Evolutionary conservation across 2,329 filamentous ascomycete species (phyloP).

Genomic region (Fusarium domesticum): DNA sequence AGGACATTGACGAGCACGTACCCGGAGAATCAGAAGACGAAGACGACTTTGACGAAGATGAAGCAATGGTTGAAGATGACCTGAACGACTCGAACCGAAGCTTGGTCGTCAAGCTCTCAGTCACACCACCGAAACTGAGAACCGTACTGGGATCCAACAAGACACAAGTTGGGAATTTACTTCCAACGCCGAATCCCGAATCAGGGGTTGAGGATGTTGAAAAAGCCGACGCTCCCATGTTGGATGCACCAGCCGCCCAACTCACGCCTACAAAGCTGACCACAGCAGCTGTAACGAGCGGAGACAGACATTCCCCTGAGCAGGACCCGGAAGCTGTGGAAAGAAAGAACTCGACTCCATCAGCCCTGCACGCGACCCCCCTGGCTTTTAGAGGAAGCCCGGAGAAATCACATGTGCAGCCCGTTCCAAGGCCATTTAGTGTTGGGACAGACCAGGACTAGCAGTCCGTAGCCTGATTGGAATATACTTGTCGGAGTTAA

Average conservation of each 20-base stretch:
- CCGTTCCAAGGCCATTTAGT: conserved; percentile 31
- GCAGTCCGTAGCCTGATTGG: conserved; percentile 10
- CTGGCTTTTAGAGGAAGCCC: conserved; percentile 61
- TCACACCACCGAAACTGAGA: conserved; percentile 43
- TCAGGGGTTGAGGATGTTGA: conserved; percentile 14
- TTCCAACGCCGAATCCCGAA: conserved; percentile 22
- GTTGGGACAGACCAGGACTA: conserved; percentile 32
- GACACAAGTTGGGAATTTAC: conserved; percentile 21
- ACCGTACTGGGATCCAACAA: conserved; percentile 28
- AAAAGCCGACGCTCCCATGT: conserved; percentile 20
- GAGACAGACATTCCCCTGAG: conserved; percentile 11
- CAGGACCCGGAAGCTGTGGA: conserved; percentile 5
- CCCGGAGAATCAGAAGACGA: conserved; percentile 60
- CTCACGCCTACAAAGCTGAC: neutral
- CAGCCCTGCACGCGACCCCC: conserved; percentile 40
- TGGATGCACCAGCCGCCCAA: conserved; percentile 21
- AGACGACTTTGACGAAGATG: conserved; percentile 56
- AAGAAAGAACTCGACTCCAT: conserved; percentile 29
- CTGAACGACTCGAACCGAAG: conserved; percentile 51
- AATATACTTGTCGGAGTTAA: conserved; percentile 26
- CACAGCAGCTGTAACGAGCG: conserved; percentile 2
- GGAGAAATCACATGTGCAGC: conserved; percentile 48
- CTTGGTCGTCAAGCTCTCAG: conserved; percentile 71
- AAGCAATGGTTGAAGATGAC: conserved; percentile 54
- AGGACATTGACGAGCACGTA: conserved; percentile 65